These are phyloP conservation scores for Rubus idaeus DNA, from an alignment of 306 rosid species.

Conservation along the genomic window DNA sequence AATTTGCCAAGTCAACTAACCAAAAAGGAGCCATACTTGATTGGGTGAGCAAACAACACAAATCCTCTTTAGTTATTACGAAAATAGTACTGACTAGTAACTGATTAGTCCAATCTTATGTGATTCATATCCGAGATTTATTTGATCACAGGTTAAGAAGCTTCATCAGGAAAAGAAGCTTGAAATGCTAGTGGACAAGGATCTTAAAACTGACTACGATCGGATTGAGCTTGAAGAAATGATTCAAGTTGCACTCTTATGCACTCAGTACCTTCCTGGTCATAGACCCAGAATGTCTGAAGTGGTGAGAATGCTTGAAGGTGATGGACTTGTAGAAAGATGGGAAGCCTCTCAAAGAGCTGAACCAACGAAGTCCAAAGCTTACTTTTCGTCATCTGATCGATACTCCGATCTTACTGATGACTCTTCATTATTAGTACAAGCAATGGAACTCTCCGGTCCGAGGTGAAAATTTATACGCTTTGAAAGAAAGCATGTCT, in stretches of 20 bases:
- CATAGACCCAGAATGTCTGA: slow-evolving; percentile 92
- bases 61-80: background rate
- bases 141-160: slow-evolving; percentile 63
- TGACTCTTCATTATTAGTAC: slow-evolving; percentile 81
- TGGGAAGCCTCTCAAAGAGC: slow-evolving; percentile 90
- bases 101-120: background rate
- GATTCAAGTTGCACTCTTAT: slow-evolving; percentile 85
- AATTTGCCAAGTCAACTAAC: slow-evolving; percentile 79
- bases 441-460: slow-evolving; percentile 98
- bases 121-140: background rate
- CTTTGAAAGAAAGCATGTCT: slow-evolving; percentile 31
- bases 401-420: slow-evolving; percentile 90
- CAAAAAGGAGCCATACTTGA: slow-evolving; percentile 97
- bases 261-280: slow-evolving; percentile 84
- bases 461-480: slow-evolving; percentile 52
- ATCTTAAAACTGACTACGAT: slow-evolving; percentile 69
- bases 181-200: slow-evolving; percentile 84
- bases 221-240: slow-evolving; percentile 81
- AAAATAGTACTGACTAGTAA: background rate
- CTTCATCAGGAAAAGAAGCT: slow-evolving; percentile 79
- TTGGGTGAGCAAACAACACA: slow-evolving; percentile 53
- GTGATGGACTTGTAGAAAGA: slow-evolving; percentile 84
- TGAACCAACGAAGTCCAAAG: slow-evolving; percentile 55
- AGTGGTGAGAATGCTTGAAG: slow-evolving; percentile 94
- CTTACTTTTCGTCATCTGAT: slow-evolving; percentile 69